Conservation (phyloP, 2,329 filamentous ascomycete genomes). For the Pseudogymnoascus sp. region DNA sequence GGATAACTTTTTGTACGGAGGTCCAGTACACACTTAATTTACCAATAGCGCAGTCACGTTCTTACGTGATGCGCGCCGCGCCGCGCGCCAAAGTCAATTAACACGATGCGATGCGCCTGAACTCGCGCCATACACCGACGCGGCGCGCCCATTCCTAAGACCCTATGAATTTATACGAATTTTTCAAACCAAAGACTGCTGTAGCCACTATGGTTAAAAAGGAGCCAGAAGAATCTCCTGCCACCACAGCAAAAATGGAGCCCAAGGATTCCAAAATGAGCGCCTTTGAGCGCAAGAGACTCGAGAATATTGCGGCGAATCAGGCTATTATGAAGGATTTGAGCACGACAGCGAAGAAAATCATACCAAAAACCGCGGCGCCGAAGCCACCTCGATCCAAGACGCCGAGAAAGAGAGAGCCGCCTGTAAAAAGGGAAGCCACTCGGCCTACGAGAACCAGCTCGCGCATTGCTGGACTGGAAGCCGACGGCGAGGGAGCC, state of each 20-base stretch:
- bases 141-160: not conserved
- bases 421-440: slow-evolving; percentile 41
- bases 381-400: slow-evolving; percentile 39
- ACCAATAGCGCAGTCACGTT: not conserved
- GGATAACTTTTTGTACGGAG: slow-evolving; percentile 10
- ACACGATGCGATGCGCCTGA: not conserved
- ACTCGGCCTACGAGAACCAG: slow-evolving; percentile 49
- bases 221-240: not conserved
- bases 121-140: not conserved
- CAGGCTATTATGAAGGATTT: slow-evolving; percentile 75
- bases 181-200: not conserved
- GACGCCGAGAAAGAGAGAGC: slow-evolving; percentile 29
- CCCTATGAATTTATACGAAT: not conserved
- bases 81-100: not conserved
- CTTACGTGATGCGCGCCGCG: not conserved
- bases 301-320: slow-evolving; percentile 82
- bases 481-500: slow-evolving; percentile 50
- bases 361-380: slow-evolving; percentile 49
- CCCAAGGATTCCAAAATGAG: slow-evolving; percentile 53
- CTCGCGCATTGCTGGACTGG: slow-evolving; percentile 49
- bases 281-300: slow-evolving; percentile 77
- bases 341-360: slow-evolving; percentile 61
- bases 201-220: not conserved
- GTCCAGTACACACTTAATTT: not conserved
- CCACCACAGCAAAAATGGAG: slow-evolving; percentile 39